A percentile compares a stretch with the other conserved stretches of the same genome.
These are phyloP conservation scores for Globisporangium sylvaticum DNA, from an alignment of 352 stramenopile species.

Conservation along the genomic window DNA sequence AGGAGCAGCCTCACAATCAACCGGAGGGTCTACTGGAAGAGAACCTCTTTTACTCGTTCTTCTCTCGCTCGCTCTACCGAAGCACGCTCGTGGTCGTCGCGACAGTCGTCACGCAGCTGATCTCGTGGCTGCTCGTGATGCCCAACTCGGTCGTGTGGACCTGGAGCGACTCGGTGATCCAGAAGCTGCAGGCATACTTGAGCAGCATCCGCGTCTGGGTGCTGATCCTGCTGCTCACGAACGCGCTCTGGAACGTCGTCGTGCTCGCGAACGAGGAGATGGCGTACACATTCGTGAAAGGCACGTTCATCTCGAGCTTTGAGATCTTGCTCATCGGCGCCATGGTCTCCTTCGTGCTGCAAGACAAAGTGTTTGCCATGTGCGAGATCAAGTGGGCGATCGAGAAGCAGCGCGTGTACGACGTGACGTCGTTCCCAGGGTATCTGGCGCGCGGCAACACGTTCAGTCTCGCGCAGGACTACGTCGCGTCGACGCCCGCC, in stretches of 20 bases:
- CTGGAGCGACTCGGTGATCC: slow-evolving; percentile 26
- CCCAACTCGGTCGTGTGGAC: slow-evolving; percentile 47
- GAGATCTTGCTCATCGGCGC: slow-evolving; percentile 21
- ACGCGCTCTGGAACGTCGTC: slow-evolving; percentile 28
- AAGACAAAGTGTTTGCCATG: slow-evolving; percentile 17
- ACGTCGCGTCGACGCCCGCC: neutral
- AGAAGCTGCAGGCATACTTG: slow-evolving; percentile 36
- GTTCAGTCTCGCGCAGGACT: slow-evolving; percentile 7
- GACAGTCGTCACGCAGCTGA: slow-evolving; percentile 20
- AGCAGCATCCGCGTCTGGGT: slow-evolving; percentile 34
- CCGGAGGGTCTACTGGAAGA: neutral
- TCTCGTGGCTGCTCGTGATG: slow-evolving; percentile 56
- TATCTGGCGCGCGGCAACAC: slow-evolving; percentile 22
- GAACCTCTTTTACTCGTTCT: slow-evolving; percentile 3
- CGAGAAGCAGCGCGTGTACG: slow-evolving; percentile 26
- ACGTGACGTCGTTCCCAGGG: slow-evolving; percentile 17
- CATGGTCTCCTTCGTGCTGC: slow-evolving; percentile 11
- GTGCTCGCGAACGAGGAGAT: slow-evolving; percentile 29
- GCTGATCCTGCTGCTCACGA: slow-evolving; percentile 29
- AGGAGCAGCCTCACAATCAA: neutral
- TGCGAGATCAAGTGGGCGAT: slow-evolving; percentile 22
- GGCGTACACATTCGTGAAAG: slow-evolving; percentile 24
- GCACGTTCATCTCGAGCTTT: slow-evolving; percentile 21
- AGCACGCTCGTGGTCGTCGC: slow-evolving; percentile 28
- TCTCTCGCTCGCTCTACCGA: slow-evolving; percentile 38